Conservation (phyloP, 495 filamentous ascomycete species). For the Pyrenula massariospora region DNA sequence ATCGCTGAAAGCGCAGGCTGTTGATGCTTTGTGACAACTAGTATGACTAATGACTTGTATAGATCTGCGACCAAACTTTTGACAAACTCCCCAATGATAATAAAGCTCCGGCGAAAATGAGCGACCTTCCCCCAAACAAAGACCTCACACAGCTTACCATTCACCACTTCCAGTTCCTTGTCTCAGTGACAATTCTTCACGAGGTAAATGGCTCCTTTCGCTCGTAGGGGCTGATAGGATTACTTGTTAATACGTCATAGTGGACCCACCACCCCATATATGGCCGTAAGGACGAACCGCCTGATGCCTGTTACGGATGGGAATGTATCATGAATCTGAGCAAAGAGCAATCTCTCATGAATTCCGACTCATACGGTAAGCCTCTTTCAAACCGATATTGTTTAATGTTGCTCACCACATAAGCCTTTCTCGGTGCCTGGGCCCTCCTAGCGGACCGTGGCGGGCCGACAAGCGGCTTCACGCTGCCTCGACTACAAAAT, state of each 20-base stretch:
- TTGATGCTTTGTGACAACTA: background rate
- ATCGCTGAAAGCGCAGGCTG: background rate
- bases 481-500: too few relatives aligned
- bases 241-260: background rate
- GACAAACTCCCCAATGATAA: background rate
- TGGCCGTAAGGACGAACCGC: background rate
- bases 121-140: background rate
- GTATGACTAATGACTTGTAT: background rate
- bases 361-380: background rate
- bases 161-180: background rate
- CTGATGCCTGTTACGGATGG: background rate
- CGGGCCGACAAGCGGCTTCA: too few relatives aligned
- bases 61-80: background rate
- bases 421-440: background rate
- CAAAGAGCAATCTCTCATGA: background rate
- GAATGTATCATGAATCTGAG: background rate
- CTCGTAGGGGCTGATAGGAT: background rate
- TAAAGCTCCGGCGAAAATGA: background rate
- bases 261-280: background rate
- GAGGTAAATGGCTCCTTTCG: background rate
- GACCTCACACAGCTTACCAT: background rate
- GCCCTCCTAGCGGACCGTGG: background rate
- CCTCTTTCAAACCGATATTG: background rate
- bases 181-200: background rate
- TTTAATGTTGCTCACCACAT: background rate